Conservation (phyloP, 495 filamentous ascomycete genomes). For the Trichoderma gamsii region DNA sequence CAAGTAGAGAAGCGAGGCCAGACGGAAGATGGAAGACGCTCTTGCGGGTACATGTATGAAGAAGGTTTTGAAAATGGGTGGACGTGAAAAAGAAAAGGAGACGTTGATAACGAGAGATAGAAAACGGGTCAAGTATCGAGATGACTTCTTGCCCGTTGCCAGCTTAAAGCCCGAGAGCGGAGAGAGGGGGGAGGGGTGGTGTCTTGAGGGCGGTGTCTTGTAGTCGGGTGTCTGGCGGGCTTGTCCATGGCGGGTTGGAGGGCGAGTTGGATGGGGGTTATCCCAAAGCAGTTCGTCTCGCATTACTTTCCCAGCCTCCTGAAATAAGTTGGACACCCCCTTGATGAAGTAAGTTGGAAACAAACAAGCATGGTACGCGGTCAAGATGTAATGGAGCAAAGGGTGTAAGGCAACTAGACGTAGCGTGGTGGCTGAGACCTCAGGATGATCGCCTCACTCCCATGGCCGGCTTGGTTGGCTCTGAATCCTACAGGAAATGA, state of each 20-base stretch:
- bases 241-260: no score
- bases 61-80: not conserved
- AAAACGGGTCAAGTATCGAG: not conserved
- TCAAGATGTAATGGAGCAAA: not conserved
- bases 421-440: not conserved
- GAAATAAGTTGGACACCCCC: not conserved
- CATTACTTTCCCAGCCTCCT: not conserved
- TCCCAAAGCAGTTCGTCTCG: conserved; percentile 1
- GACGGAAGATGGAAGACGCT: not conserved
- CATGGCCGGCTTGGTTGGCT: not conserved
- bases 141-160: not conserved
- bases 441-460: not conserved
- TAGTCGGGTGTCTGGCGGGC: no score
- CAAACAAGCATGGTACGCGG: not conserved
- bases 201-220: not conserved
- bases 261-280: no score
- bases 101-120: not conserved
- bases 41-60: not conserved
- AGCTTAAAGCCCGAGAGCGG: not conserved
- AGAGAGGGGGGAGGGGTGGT: not conserved
- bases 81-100: not conserved
- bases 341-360: not conserved
- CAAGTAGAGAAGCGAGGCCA: not conserved
- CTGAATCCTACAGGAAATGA: not conserved
- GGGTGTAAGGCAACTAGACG: not conserved